These are phyloP conservation scores for Naegleria lovaniensis DNA, from an alignment of 208 protist species.

Conservation along the genomic window DNA sequence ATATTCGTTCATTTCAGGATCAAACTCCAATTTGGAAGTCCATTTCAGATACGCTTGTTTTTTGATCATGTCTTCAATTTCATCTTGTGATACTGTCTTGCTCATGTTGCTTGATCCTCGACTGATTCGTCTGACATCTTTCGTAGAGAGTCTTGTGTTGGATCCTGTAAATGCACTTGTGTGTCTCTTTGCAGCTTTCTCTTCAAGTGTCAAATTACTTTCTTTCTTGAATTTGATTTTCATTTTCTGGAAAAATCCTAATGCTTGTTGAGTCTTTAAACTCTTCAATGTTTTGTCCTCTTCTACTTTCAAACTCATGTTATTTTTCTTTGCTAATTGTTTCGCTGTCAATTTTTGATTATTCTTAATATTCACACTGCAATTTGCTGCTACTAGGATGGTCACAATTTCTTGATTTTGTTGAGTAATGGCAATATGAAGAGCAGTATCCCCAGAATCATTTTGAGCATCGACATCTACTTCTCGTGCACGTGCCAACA, in stretches of 20 bases:
- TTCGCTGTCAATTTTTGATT: neutral
- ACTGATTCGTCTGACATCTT: neutral
- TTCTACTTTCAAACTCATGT: neutral
- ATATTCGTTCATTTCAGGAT: neutral
- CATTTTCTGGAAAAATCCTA: neutral
- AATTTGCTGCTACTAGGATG: neutral
- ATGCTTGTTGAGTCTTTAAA: neutral
- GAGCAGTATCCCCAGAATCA: neutral
- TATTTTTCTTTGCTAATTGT: neutral
- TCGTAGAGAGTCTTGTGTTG: neutral
- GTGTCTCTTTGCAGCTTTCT: neutral
- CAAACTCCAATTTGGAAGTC: neutral
- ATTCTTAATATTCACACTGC: neutral
- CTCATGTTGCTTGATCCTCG: neutral
- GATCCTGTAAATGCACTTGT: neutral
- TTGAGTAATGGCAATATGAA: neutral
- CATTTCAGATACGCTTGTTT: neutral
- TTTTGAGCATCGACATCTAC: neutral
- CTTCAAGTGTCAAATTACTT: neutral
- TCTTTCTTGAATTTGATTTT: neutral
- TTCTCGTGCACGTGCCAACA: neutral
- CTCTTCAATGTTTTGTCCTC: neutral
- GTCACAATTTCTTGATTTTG: slow-evolving; percentile 12
- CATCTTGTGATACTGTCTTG: neutral
- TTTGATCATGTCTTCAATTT: neutral